phyloP scores from a whole-genome alignment of 2,329 filamentous ascomycete genomes.

The Fusarium sp. region DNA sequence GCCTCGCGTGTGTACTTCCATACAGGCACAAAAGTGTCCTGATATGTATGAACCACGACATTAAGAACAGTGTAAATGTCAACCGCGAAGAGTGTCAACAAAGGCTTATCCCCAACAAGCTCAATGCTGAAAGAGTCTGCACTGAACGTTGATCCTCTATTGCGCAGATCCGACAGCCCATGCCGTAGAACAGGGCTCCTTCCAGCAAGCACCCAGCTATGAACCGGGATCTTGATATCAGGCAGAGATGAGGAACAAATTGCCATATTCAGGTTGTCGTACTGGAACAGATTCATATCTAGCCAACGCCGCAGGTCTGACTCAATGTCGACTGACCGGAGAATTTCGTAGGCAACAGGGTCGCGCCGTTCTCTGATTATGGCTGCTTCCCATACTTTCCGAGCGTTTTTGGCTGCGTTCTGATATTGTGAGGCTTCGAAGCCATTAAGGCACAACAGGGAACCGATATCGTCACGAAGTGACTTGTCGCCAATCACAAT shows the following conservation, averaged over 20 bases:
- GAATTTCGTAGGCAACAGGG: slow-evolving; percentile 61
- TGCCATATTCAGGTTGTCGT: slow-evolving; percentile 57
- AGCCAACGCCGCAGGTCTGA: slow-evolving; percentile 67
- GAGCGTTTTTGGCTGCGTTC: slow-evolving; percentile 46
- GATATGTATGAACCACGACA: slow-evolving; percentile 82
- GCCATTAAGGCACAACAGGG: slow-evolving; percentile 74
- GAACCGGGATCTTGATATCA: slow-evolving; percentile 79
- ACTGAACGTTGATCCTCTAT: slow-evolving; percentile 26
- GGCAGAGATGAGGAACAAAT: slow-evolving; percentile 71
- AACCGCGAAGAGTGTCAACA: slow-evolving; percentile 73
- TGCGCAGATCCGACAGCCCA: slow-evolving; percentile 68
- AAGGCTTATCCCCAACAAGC: slow-evolving; percentile 59
- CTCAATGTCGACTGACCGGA: slow-evolving; percentile 74
- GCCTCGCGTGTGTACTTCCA: slow-evolving; percentile 83
- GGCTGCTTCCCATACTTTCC: slow-evolving; percentile 55
- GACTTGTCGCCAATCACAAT: slow-evolving; percentile 74
- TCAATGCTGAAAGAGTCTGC: slow-evolving; percentile 49
- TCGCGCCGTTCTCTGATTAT: slow-evolving; percentile 59
- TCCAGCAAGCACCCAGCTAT: slow-evolving; percentile 81
- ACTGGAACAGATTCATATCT: slow-evolving; percentile 51
- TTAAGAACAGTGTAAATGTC: slow-evolving; percentile 86
- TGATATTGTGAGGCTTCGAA: slow-evolving; percentile 61
- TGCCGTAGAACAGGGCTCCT: slow-evolving; percentile 76
- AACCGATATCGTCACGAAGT: slow-evolving; percentile 78
- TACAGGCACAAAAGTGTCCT: slow-evolving; percentile 81